These are phyloP conservation scores for Arthrinium puccinioides DNA, from an alignment of 2,329 filamentous ascomycete genomes.

Conservation along the genomic window DNA sequence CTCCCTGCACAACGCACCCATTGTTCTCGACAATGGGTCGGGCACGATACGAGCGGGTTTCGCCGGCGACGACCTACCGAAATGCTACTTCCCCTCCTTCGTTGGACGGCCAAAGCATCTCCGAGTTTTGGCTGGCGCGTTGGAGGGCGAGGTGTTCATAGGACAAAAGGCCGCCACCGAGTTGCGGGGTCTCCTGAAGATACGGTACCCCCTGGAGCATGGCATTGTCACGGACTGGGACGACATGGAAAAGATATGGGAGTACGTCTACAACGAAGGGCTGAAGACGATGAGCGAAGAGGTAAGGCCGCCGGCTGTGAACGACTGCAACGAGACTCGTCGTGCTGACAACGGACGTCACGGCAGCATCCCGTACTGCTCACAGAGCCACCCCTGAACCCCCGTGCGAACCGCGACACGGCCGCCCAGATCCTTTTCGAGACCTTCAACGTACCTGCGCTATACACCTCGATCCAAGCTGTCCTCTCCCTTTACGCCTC, in stretches of 20 bases:
- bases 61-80: conserved; percentile 89
- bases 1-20: conserved; percentile 87
- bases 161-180: conserved; percentile 83
- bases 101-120: conserved; percentile 94
- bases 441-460: conserved; percentile 93
- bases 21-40: conserved; percentile 98
- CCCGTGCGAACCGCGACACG: conserved; percentile 88
- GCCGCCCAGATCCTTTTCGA: conserved; percentile 98
- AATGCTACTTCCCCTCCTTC: conserved; percentile 96
- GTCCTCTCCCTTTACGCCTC: conserved; percentile 94
- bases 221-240: conserved; percentile 99
- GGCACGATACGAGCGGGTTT: conserved; percentile 97
- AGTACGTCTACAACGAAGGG: conserved; percentile 93
- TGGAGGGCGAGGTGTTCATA: conserved; percentile 97
- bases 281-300: conserved; percentile 96
- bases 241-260: conserved; percentile 99
- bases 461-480: conserved; percentile 96
- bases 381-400: conserved; percentile 93
- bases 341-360: too few relatives aligned
- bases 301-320: conserved; percentile 48
- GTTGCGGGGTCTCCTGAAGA: conserved; percentile 87
- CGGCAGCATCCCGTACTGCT: conserved; percentile 83
- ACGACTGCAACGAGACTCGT: too few relatives aligned
- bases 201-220: conserved; percentile 90
- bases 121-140: conserved; percentile 87